These are phyloP conservation scores for Zelonia costaricensis DNA, from an alignment of 208 protist species.

Conservation along the genomic window DNA sequence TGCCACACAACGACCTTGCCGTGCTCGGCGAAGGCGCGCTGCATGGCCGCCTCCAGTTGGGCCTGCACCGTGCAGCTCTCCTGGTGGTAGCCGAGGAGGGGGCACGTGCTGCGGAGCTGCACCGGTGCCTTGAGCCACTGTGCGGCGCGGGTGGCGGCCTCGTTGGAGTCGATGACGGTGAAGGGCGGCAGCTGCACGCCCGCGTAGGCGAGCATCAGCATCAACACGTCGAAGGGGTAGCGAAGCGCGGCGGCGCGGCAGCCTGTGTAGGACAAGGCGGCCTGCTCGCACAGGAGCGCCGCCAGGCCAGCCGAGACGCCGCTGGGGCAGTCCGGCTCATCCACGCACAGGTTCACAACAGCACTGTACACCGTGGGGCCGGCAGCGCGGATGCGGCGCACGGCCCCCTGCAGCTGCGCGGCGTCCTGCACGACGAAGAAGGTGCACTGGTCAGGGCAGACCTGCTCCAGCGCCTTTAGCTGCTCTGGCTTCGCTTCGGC, in stretches of 20 bases:
- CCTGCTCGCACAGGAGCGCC: slow-evolving; percentile 47
- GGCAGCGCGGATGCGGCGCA: slow-evolving; percentile 32
- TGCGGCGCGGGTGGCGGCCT: slow-evolving; percentile 29
- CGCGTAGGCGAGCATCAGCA: slow-evolving; percentile 84
- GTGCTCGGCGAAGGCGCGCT: slow-evolving; percentile 12
- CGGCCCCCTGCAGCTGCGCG: slow-evolving; percentile 31
- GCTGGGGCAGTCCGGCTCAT: slow-evolving; percentile 27
- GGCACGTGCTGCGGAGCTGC: slow-evolving; percentile 25
- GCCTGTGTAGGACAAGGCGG: slow-evolving; percentile 44
- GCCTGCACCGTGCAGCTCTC: slow-evolving; percentile 8
- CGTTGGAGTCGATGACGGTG: slow-evolving; percentile 33
- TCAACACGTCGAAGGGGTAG: slow-evolving; percentile 61
- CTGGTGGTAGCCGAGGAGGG: slow-evolving; percentile 4
- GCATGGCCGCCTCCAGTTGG: slow-evolving; percentile 4
- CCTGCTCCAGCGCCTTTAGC: slow-evolving; percentile 35
- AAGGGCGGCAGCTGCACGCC: slow-evolving; percentile 61
- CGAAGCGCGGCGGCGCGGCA: slow-evolving; percentile 50
- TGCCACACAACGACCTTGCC: slow-evolving; percentile 54
- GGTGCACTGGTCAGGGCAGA: slow-evolving; percentile 23
- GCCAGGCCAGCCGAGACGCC: slow-evolving; percentile 36
- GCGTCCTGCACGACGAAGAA: slow-evolving; percentile 38
- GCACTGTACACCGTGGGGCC: slow-evolving; percentile 5
- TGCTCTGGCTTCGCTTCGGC: slow-evolving; percentile 17
- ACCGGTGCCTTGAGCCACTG: slow-evolving; percentile 31
- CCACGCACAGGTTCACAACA: slow-evolving; percentile 60